Evolutionary conservation across 2,329 filamentous ascomycete species (phyloP).

Genomic region (Raffaelea deltoideospora): DNA sequence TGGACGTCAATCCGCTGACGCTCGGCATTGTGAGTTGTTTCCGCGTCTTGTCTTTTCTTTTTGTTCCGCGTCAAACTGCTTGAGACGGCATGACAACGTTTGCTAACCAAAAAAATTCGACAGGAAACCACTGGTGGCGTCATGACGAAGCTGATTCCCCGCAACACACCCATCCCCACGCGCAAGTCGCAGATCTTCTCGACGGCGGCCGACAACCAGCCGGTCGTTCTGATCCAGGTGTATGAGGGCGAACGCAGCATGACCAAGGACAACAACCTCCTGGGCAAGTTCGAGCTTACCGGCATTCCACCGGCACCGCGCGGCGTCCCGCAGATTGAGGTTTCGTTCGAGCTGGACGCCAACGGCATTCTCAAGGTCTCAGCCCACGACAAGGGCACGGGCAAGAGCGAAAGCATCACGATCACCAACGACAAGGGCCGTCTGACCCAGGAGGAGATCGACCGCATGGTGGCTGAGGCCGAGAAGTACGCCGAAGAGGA

Average conservation of each 20-base stretch:
- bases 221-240: slow-evolving; percentile 87
- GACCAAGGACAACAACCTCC: slow-evolving; percentile 93
- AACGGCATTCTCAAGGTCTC: slow-evolving; percentile 97
- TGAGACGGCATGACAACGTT: too few species aligned
- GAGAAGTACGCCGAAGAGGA: slow-evolving; percentile 99
- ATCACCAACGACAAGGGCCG: slow-evolving; percentile 99
- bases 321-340: slow-evolving; percentile 95
- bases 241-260: slow-evolving; percentile 86
- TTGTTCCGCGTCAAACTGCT: too few species aligned
- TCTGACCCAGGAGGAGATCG: slow-evolving; percentile 90
- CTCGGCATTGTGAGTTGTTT: slow-evolving; percentile 51
- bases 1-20: slow-evolving; percentile 94
- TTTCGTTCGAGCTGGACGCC: slow-evolving; percentile 93
- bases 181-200: slow-evolving; percentile 98
- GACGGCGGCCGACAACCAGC: slow-evolving; percentile 92
- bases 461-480: slow-evolving; percentile 96
- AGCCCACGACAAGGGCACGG: slow-evolving; percentile 93
- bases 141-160: slow-evolving; percentile 92
- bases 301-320: slow-evolving; percentile 89
- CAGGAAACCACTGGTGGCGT: slow-evolving; percentile 89
- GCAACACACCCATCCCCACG: slow-evolving; percentile 88
- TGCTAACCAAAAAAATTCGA: background rate
- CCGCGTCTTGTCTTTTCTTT: background rate
- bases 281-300: slow-evolving; percentile 97
- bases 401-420: slow-evolving; percentile 93